Evolutionary conservation across 345 rosid genomes (phyloP), one percentile per base, ranked within the genome.

Genomic region (Kandelia obovata): DNA sequence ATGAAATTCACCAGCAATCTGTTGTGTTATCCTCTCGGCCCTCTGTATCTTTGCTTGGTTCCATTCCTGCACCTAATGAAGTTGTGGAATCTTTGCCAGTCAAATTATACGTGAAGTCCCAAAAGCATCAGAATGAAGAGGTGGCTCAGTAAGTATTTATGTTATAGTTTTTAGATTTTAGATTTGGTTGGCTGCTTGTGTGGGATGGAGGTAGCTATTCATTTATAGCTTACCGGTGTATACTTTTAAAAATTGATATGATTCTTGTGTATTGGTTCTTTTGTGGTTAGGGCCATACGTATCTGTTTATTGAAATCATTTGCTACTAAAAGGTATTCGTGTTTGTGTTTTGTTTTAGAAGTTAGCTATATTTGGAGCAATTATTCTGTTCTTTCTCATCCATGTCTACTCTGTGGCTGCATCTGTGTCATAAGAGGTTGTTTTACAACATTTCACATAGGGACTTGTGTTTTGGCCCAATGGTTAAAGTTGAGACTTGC

Each of bases 1-100:
- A 95, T 87, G 99, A 95, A 80, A 90, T 95, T 79, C 96, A 92
- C 78, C 97, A 95, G 87, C 99, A 95, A 75, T 95, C 99, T 60
- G 89, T 84, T 64, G 99, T 87, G 63, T 83, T 95, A 71, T 95
- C 99, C 52, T 87, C 99, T 56, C 96, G 85, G 51, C 85, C 92
- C 58, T 85, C 99, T 62, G 78, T 90, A 35, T 95, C 99, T 75
- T 82, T 97, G 0, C 86, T 90, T 76, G 97, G 97, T 79, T 92
- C 96, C 68, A 84, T 95, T 71, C 97, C 99, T 72, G 99, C 99
- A 65, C 97, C 98, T 49, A 85, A 71, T 26, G 94, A 90, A 26
- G 89, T 86, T 71, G 99, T 95, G 76, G 99, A 92, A 61, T 86
- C 86, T 17, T 80, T 95, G 75, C 99, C 96, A 19, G 76, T 77